Conservation (phyloP, 2,329 filamentous ascomycete genomes). For the Pyricularia grisea region DNA sequence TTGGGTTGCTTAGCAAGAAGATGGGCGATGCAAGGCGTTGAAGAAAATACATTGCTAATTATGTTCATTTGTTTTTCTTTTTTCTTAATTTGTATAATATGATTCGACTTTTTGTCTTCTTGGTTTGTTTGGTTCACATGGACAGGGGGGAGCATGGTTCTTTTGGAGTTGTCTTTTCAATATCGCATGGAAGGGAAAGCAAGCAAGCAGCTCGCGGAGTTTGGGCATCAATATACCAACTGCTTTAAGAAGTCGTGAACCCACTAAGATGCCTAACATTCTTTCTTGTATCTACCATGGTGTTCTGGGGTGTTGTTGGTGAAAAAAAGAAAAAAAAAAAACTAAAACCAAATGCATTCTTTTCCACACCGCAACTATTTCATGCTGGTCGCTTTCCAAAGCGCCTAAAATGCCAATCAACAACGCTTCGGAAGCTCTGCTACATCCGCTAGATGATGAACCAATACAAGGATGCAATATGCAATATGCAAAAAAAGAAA, state of each 20-base stretch:
- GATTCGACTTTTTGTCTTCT: background rate
- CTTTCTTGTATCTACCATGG: background rate
- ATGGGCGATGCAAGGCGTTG: background rate
- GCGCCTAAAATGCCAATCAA: conserved; percentile 4
- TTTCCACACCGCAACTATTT: background rate
- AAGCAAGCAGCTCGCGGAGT: background rate
- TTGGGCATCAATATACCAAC: background rate
- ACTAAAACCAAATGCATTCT: background rate
- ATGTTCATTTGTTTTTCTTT: background rate
- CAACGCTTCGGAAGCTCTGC: no score
- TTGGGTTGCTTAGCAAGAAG: background rate
- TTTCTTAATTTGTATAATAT: background rate
- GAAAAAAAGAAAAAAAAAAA: no score
- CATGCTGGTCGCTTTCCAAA: background rate
- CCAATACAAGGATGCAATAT: conserved; percentile 3
- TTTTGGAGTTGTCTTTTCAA: background rate
- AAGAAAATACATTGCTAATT: background rate
- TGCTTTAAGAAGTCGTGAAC: background rate
- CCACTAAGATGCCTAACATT: background rate
- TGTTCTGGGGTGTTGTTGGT: background rate
- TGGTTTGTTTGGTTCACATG: background rate
- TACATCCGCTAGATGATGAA: no score
- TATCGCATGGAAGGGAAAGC: background rate
- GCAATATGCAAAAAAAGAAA: conserved; percentile 7
- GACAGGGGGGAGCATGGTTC: background rate